Evolutionary conservation across 2,329 filamentous ascomycete genomes (phyloP).

Genomic region (Diaporthe ilicicola): DNA sequence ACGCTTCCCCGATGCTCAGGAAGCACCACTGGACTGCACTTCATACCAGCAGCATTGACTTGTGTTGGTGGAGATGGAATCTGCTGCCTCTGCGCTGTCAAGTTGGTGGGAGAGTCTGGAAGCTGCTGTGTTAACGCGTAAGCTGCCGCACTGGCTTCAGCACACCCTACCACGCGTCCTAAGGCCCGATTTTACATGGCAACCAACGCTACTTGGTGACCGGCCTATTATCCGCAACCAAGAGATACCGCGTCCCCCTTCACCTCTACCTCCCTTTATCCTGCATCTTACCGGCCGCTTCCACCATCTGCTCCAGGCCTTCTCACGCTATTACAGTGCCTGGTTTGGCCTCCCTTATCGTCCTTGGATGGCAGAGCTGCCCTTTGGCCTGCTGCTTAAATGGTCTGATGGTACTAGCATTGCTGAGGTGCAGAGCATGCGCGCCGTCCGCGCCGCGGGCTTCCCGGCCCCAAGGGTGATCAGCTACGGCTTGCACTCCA

Average conservation of each 20-base stretch:
- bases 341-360: background rate
- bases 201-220: background rate
- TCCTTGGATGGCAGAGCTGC: background rate
- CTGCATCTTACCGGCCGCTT: background rate
- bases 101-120: too few species aligned
- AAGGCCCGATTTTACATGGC: background rate
- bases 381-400: background rate
- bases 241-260: background rate
- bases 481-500: background rate
- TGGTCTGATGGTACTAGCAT: background rate
- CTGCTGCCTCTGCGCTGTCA: too few species aligned
- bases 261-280: background rate
- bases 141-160: too few species aligned
- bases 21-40: too few species aligned
- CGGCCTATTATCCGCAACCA: background rate
- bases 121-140: too few species aligned
- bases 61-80: too few species aligned
- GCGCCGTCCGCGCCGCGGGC: background rate
- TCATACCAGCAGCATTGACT: too few species aligned
- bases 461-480: background rate
- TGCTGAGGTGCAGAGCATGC: constrained; percentile 7
- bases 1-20: too few species aligned
- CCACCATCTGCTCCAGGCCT: background rate
- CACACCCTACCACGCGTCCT: background rate
- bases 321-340: background rate